phyloP scores from a whole-genome alignment of 1,139 yeast genomes.

The Kluyveromyces sp. region DNA sequence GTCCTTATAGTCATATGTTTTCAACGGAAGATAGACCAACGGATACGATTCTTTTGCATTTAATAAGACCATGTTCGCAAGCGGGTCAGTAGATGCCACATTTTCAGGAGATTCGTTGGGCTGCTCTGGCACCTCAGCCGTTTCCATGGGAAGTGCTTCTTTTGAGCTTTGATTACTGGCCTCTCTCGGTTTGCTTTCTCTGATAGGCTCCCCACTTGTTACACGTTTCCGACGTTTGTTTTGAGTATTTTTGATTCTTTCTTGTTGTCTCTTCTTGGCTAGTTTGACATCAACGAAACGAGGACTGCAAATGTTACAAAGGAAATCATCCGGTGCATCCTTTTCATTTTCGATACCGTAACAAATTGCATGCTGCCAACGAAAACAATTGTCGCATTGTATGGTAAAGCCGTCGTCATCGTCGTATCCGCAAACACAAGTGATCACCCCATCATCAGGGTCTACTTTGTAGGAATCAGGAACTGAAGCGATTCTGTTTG shows the following conservation, averaged over 20 bases:
- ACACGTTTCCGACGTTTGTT: slow-evolving; percentile 24
- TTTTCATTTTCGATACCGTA: slow-evolving; percentile 68
- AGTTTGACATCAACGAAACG: slow-evolving; percentile 47
- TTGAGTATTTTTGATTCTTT: slow-evolving; percentile 33
- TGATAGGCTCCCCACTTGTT: slow-evolving; percentile 9
- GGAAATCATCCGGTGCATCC: slow-evolving; percentile 76
- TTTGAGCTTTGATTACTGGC: not conserved
- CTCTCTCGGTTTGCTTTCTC: not conserved
- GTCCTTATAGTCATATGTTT: slow-evolving; percentile 44
- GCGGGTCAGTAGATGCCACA: slow-evolving; percentile 8
- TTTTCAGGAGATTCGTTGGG: slow-evolving; percentile 11
- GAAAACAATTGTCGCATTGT: slow-evolving; percentile 83
- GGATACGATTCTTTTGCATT: slow-evolving; percentile 41
- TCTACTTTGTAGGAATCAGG: slow-evolving; percentile 51
- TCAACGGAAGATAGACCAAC: slow-evolving; percentile 43
- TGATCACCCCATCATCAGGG: slow-evolving; percentile 77
- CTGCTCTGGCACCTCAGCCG: slow-evolving; percentile 5
- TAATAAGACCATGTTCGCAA: slow-evolving; percentile 29
- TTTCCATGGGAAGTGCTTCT: not conserved
- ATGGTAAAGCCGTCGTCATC: slow-evolving; percentile 95
- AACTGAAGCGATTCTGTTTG: slow-evolving; percentile 14
- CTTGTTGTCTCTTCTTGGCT: slow-evolving; percentile 45
- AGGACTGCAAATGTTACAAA: slow-evolving; percentile 73
- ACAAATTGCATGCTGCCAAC: slow-evolving; percentile 94
- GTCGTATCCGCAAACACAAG: slow-evolving; percentile 81